phyloP scores from a whole-genome alignment of 2,329 filamentous ascomycete genomes.

The Sarocladium brachiariae region DNA sequence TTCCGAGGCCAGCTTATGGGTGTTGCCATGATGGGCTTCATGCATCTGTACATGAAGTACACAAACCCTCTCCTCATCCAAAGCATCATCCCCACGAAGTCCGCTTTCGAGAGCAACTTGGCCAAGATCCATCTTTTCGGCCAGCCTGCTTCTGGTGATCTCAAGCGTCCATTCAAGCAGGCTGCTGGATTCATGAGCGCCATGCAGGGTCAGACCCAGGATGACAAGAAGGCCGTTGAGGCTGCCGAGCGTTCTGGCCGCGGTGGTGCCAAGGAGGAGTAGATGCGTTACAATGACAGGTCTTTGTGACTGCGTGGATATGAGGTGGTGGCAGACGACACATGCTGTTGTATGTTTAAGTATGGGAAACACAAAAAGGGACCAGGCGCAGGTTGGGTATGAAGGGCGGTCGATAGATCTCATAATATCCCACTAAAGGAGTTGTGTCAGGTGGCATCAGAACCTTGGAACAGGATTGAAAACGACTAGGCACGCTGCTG shows the following conservation, averaged over 20 bases:
- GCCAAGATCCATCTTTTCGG: constrained; percentile 93
- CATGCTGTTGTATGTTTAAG: not conserved
- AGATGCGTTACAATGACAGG: constrained; percentile 19
- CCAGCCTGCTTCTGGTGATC: constrained; percentile 77
- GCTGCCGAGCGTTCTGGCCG: constrained; percentile 68
- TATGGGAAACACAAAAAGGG: not conserved
- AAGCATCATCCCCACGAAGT: constrained; percentile 96
- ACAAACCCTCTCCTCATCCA: constrained; percentile 98
- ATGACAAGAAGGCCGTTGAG: constrained; percentile 85
- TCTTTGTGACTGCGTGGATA: too few relatives aligned
- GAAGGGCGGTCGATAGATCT: not conserved
- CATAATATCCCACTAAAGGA: not conserved
- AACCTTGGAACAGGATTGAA: too few relatives aligned
- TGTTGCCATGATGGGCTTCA: constrained; percentile 94
- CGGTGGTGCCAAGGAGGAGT: constrained; percentile 67
- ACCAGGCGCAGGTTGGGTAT: not conserved
- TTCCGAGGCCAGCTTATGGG: constrained; percentile 94
- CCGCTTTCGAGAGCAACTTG: constrained; percentile 88
- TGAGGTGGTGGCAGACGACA: not conserved
- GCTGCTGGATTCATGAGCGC: constrained; percentile 74
- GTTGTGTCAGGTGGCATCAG: too few relatives aligned
- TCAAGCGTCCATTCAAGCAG: constrained; percentile 94
- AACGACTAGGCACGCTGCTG: too few relatives aligned
- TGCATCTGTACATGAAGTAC: constrained; percentile 99
- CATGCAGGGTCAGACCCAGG: constrained; percentile 70